Percentiles rank a stretch among this genome's conserved stretches.
Evolutionary conservation across 208 protist genomes (phyloP).

Genomic region (Histomonas meleagridis): DNA sequence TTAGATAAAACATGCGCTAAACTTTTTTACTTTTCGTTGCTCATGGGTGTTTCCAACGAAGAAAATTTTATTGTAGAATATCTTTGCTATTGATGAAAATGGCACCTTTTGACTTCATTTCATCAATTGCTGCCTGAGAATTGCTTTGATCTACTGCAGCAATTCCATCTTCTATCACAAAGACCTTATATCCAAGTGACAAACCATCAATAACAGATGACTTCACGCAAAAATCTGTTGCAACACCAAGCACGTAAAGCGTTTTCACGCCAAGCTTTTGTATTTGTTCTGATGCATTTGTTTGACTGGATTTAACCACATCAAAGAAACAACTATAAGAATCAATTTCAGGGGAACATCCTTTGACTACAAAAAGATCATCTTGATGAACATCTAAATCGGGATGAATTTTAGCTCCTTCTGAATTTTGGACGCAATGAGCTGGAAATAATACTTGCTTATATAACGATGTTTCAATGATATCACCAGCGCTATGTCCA

Average conservation of each 20-base stretch:
- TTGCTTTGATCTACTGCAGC: background rate
- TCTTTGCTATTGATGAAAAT: background rate
- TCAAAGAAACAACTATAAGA: conserved; percentile 28
- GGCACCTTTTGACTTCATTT: background rate
- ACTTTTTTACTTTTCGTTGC: too few relatives aligned
- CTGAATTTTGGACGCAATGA: conserved; percentile 26
- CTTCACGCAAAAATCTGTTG: conserved; percentile 30
- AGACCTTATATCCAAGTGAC: background rate
- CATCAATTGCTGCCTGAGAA: background rate
- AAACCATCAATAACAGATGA: conserved; percentile 14
- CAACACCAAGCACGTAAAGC: background rate
- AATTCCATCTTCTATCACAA: conserved; percentile 12
- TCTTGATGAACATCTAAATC: background rate
- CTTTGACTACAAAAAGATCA: background rate
- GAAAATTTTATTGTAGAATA: too few relatives aligned
- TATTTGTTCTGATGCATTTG: background rate
- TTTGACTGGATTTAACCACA: conserved; percentile 4
- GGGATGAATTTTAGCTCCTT: conserved; percentile 18
- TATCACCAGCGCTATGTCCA: background rate
- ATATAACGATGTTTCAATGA: background rate
- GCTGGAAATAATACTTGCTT: background rate
- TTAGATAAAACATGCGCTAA: too few relatives aligned
- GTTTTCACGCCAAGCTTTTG: background rate
- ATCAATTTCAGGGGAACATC: background rate
- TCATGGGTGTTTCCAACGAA: too few relatives aligned